Conservation (phyloP, 768 basidiomycete species). For the Mrakia gelida region DNA sequence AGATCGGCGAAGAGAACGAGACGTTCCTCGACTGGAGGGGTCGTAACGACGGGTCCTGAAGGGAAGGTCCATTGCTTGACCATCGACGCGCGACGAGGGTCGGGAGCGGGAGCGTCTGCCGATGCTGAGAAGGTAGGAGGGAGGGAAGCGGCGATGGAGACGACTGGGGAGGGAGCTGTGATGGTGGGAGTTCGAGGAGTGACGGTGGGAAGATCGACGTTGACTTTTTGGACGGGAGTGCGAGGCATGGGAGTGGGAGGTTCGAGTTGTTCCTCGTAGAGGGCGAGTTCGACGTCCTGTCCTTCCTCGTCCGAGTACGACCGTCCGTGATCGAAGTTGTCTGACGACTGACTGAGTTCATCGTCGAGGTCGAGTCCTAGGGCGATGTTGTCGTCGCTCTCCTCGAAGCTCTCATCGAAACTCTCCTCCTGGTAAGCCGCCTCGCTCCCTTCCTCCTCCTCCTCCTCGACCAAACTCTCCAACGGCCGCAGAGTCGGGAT, state of each 20-base stretch:
- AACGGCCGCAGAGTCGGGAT: constrained; percentile 23
- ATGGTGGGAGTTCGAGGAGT: neutral
- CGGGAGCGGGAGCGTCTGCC: neutral
- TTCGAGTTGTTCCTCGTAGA: constrained; percentile 6
- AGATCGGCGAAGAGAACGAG: neutral
- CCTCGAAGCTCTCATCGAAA: constrained; percentile 21
- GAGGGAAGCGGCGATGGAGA: neutral
- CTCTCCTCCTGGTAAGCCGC: neutral
- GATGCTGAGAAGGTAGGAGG: neutral
- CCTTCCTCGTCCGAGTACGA: constrained; percentile 7
- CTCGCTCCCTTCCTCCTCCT: constrained; percentile 19
- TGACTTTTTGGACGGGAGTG: constrained; percentile 8
- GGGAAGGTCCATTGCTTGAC: constrained; percentile 22
- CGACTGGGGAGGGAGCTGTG: neutral
- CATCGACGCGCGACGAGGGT: neutral
- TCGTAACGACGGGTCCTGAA: constrained; percentile 13
- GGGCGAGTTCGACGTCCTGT: neutral
- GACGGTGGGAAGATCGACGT: neutral
- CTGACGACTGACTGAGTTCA: constrained; percentile 7
- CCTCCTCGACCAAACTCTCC: constrained; percentile 29
- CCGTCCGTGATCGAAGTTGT: neutral
- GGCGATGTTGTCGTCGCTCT: constrained; percentile 31
- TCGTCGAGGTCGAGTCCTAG: constrained; percentile 25
- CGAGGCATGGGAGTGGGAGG: constrained; percentile 8
- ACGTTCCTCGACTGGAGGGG: constrained; percentile 8